Conservation (phyloP, 2,329 filamentous ascomycete species). For the Monilinia aucupariae region DNA sequence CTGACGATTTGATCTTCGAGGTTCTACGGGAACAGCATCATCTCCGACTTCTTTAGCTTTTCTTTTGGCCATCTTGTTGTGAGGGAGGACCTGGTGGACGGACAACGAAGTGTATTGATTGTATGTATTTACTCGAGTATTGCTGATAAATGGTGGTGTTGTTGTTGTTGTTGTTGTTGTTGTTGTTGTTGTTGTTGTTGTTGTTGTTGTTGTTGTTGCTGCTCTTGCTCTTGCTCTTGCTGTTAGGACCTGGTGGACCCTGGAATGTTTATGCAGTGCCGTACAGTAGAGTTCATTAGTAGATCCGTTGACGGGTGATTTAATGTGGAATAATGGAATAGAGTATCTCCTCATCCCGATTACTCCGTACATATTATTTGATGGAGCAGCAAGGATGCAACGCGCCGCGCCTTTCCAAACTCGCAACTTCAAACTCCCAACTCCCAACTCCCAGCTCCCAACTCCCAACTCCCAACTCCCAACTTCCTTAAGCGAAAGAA, state of each 20-base stretch:
- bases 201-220: too few species aligned
- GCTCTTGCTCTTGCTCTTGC: too few species aligned
- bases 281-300: not conserved
- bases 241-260: too few species aligned
- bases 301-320: not conserved
- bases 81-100: not conserved
- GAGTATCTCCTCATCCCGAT: too few species aligned
- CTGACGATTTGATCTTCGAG: conserved; percentile 29
- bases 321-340: not conserved
- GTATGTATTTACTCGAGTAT: not conserved
- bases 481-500: conserved; percentile 13
- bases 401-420: conserved; percentile 4
- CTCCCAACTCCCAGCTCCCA: too few species aligned
- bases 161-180: too few species aligned
- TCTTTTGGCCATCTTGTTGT: conserved; percentile 31
- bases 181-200: too few species aligned
- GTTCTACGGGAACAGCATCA: conserved; percentile 13
- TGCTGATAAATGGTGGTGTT: not conserved
- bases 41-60: conserved; percentile 27
- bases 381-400: conserved; percentile 4
- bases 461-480: too few species aligned
- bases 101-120: not conserved
- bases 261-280: too few species aligned
- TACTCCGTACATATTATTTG: not conserved
- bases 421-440: too few species aligned